A percentile compares a stretch with the other conserved stretches of the same genome.
phyloP scores from a whole-genome alignment of 177 flowering plant species.

The Vitis hybrid region DNA sequence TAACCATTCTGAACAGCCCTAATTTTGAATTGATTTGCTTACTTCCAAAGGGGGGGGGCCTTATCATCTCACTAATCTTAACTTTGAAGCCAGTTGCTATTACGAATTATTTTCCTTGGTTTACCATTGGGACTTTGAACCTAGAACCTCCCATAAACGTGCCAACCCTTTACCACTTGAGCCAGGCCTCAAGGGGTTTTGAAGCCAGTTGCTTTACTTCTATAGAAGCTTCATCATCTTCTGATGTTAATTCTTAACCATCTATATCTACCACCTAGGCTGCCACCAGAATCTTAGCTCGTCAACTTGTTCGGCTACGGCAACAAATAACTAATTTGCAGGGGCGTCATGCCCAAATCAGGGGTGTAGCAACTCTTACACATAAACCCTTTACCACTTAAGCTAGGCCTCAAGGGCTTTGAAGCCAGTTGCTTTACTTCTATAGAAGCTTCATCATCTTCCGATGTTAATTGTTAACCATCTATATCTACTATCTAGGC shows the following conservation, averaged over 20 bases:
- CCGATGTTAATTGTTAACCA: neutral
- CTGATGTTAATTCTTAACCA: neutral
- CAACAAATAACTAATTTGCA: conserved; percentile 90
- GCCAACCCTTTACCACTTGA: too few species aligned
- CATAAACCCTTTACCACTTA: conserved; percentile 19
- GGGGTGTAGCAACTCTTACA: conserved; percentile 92
- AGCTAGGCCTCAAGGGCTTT: too few species aligned
- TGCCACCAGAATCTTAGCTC: conserved; percentile 90
- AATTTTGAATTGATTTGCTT: too few species aligned
- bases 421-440: neutral
- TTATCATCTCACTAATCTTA: too few species aligned
- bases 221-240: neutral
- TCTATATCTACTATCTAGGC: conserved; percentile 37
- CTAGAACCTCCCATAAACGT: too few species aligned
- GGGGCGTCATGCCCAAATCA: conserved; percentile 87
- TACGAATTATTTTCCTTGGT: too few species aligned
- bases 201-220: neutral
- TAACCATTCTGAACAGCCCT: too few species aligned
- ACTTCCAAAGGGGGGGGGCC: too few species aligned
- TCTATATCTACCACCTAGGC: conserved; percentile 35
- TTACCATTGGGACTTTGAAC: too few species aligned
- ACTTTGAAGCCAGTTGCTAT: too few species aligned
- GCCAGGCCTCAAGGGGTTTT: too few species aligned
- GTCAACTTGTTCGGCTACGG: conserved; percentile 85
- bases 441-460: neutral